phyloP scores from a whole-genome alignment of 192 early-diverging fungal genomes.

The Oehlia diaphana region DNA sequence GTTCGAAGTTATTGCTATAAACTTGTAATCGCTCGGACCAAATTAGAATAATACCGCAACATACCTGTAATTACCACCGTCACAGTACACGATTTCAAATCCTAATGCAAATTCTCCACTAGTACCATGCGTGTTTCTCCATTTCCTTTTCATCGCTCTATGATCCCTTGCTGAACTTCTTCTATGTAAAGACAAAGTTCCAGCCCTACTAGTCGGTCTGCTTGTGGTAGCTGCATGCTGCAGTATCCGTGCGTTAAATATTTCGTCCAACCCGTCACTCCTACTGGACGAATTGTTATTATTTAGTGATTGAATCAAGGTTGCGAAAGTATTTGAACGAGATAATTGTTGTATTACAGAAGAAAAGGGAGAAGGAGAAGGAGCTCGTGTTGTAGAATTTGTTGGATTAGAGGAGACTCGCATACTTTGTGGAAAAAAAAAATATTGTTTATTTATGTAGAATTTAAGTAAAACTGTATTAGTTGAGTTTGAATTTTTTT shows the following conservation, averaged over 20 bases:
- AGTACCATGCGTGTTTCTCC: neutral
- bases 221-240: constrained; percentile 1
- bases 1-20: neutral
- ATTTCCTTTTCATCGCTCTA: constrained; percentile 21
- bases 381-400: neutral
- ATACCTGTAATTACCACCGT: constrained; percentile 22
- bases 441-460: neutral
- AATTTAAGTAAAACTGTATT: neutral
- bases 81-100: constrained; percentile 14
- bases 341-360: constrained; percentile 21
- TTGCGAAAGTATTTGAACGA: constrained; percentile 19
- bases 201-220: neutral
- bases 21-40: neutral
- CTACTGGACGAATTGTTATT: constrained; percentile 18
- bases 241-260: constrained; percentile 12
- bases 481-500: neutral
- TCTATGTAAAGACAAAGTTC: constrained; percentile 15
- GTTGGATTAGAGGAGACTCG: neutral
- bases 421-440: neutral
- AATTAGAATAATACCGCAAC: neutral
- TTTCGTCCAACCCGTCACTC: constrained; percentile 1
- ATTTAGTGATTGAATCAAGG: constrained; percentile 22
- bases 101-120: constrained; percentile 11
- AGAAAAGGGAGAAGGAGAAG: constrained; percentile 5
- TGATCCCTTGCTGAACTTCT: constrained; percentile 19